Conservation (phyloP, 2,329 filamentous ascomycete genomes). For the Chalaropsis ovoidea region DNA sequence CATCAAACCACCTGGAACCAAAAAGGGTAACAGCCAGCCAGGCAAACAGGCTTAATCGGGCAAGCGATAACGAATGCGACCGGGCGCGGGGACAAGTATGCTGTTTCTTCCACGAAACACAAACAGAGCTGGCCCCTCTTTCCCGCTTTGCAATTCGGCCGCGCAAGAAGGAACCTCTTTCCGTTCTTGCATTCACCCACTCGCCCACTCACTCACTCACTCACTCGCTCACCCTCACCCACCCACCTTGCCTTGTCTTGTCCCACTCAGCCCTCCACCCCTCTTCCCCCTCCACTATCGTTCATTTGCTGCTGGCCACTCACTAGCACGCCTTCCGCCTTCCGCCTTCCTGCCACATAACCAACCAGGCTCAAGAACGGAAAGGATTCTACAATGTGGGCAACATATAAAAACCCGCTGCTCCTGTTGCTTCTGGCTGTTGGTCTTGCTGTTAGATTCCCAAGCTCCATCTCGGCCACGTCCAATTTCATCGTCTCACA, state of each 20-base stretch:
- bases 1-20: not conserved
- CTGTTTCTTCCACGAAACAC: not conserved
- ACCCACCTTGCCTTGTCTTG: too few species aligned
- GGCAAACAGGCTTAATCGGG: not conserved
- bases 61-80: not conserved
- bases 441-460: slow-evolving; percentile 16
- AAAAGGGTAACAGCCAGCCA: not conserved
- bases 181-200: not conserved
- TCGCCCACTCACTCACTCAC: too few species aligned
- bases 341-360: slow-evolving; percentile 1
- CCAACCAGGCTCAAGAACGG: not conserved
- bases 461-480: slow-evolving; percentile 5
- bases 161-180: not conserved
- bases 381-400: slow-evolving; percentile 14
- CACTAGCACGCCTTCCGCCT: slow-evolving; percentile 2
- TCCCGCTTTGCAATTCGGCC: not conserved
- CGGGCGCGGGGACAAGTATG: not conserved
- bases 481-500: slow-evolving; percentile 15
- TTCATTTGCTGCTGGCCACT: not conserved
- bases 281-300: not conserved
- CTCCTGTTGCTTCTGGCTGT: slow-evolving; percentile 19
- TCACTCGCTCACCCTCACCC: too few species aligned
- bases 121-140: not conserved
- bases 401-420: slow-evolving; percentile 22
- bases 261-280: not conserved